Percentiles rank a stretch among this genome's conserved stretches.
phyloP scores from a whole-genome alignment of 192 early-diverging fungal species.

The Rhizophagus sp. region DNA sequence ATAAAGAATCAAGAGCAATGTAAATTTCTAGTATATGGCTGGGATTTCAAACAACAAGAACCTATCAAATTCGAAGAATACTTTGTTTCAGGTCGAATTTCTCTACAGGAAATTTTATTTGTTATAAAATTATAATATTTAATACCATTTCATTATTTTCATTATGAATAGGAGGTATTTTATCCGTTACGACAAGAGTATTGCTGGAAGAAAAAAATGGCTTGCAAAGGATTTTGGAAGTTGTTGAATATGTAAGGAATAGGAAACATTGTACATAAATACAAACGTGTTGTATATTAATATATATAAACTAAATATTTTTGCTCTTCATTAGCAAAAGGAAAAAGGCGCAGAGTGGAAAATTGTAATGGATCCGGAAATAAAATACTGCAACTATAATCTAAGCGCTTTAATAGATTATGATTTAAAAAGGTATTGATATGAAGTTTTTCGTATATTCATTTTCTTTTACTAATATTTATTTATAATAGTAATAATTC shows the following conservation, averaged over 20 bases:
- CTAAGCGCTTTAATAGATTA: background rate
- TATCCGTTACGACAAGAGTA: background rate
- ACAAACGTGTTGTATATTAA: too few species aligned
- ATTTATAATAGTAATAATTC: background rate
- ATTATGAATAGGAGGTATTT: background rate
- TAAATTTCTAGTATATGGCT: background rate
- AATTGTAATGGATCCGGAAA: background rate
- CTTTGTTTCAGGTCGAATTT: background rate
- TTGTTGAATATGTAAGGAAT: background rate
- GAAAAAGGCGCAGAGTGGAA: background rate
- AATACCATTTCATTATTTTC: background rate
- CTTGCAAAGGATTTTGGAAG: background rate
- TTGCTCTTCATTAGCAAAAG: background rate
- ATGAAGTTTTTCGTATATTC: background rate
- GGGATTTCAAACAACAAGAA: background rate
- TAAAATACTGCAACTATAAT: background rate
- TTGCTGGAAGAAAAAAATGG: background rate
- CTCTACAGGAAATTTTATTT: background rate
- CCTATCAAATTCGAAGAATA: background rate
- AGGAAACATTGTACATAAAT: background rate
- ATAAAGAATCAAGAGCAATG: background rate
- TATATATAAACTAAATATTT: background rate
- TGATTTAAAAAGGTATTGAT: background rate
- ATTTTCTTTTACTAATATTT: background rate
- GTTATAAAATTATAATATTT: background rate